Percentiles rank a stretch among this genome's conserved stretches.
Evolutionary conservation across 2,329 filamentous ascomycete species (phyloP).

Genomic region (Botrytis squamosa): DNA sequence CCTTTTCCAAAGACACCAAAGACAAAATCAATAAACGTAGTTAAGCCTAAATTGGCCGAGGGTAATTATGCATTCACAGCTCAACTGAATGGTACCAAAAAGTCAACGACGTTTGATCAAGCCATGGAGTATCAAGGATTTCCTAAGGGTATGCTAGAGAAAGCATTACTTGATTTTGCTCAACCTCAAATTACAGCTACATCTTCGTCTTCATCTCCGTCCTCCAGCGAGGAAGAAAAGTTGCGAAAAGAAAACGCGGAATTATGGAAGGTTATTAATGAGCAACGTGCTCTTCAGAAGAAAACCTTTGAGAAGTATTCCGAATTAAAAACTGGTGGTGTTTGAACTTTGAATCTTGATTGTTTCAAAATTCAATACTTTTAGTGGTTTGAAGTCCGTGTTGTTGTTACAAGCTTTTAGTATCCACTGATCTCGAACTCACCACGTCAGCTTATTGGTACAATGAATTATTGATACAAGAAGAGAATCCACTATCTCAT

Average conservation of each 20-base stretch:
- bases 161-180: slow-evolving; percentile 50
- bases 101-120: slow-evolving; percentile 26
- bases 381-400: slow-evolving; percentile 19
- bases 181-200: slow-evolving; percentile 6
- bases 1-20: slow-evolving; percentile 50
- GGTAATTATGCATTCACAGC: slow-evolving; percentile 64
- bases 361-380: slow-evolving; percentile 3
- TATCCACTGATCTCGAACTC: neutral
- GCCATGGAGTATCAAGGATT: slow-evolving; percentile 32
- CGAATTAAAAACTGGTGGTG: slow-evolving; percentile 32
- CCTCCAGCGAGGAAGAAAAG: slow-evolving; percentile 41
- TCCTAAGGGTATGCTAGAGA: slow-evolving; percentile 46
- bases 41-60: slow-evolving; percentile 76
- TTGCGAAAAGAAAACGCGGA: slow-evolving; percentile 45
- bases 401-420: slow-evolving; percentile 13
- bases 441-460: neutral
- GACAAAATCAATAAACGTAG: slow-evolving; percentile 58
- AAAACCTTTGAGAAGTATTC: slow-evolving; percentile 41
- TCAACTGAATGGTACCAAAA: slow-evolving; percentile 52
- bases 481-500: neutral
- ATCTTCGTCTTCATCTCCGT: slow-evolving; percentile 29
- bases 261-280: slow-evolving; percentile 47
- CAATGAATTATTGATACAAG: neutral
- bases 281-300: slow-evolving; percentile 46
- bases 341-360: slow-evolving; percentile 23